Conservation (phyloP, 2,329 filamentous ascomycete species). For the Cryoendolithus antarcticus region DNA sequence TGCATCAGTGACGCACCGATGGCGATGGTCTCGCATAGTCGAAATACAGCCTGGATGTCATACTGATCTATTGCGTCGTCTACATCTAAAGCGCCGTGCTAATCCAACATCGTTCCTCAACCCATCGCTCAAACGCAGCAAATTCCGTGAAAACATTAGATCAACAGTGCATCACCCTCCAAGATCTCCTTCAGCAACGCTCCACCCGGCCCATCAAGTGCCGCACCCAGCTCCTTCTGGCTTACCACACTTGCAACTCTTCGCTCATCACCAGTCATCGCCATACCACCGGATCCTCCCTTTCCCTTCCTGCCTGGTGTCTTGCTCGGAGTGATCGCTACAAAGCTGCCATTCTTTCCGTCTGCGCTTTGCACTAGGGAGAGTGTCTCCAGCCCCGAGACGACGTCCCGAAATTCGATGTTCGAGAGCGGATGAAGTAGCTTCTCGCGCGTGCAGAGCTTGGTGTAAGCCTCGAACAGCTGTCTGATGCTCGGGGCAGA, state of each 20-base stretch:
- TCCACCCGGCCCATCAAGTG: conserved; percentile 23
- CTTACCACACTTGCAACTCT: conserved; percentile 24
- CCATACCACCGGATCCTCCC: conserved; percentile 28
- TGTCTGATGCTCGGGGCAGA: conserved; percentile 67
- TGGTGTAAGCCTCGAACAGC: conserved; percentile 72
- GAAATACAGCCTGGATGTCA: no score
- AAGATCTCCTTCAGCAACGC: conserved; percentile 26
- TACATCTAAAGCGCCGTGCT: no score
- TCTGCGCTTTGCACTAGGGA: conserved; percentile 62
- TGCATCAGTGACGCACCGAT: no score
- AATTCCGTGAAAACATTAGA: background rate
- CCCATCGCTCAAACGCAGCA: no score
- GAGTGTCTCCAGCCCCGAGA: conserved; percentile 78
- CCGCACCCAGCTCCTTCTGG: conserved; percentile 21
- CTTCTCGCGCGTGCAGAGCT: conserved; percentile 76
- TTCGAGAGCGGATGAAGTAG: conserved; percentile 77
- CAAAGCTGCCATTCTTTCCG: conserved; percentile 58
- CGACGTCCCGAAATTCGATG: conserved; percentile 88
- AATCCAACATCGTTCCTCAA: no score
- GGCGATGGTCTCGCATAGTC: no score
- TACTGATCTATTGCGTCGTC: no score
- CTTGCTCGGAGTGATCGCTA: conserved; percentile 50
- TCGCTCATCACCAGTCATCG: conserved; percentile 50
- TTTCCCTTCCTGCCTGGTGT: conserved; percentile 57
- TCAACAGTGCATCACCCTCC: conserved; percentile 15